These are phyloP conservation scores for Stephania cephalantha DNA, from an alignment of 164 flowering plant genomes.

Conservation along the genomic window DNA sequence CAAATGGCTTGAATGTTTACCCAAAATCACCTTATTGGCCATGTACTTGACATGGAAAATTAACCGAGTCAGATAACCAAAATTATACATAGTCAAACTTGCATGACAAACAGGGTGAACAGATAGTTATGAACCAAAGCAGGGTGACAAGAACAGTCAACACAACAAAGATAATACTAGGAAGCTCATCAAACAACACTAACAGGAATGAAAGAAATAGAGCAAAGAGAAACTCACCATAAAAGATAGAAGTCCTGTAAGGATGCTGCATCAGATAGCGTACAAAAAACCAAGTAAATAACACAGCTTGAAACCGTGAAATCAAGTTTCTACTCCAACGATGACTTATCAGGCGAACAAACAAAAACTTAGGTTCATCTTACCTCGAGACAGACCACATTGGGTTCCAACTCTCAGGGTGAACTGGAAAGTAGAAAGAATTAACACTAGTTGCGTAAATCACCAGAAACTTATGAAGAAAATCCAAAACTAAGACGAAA, in stretches of 20 bases:
- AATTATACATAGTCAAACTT: too few relatives aligned
- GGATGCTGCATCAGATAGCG: slow-evolving; percentile 65
- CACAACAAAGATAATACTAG: too few relatives aligned
- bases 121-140: too few relatives aligned
- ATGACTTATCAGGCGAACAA: not conserved
- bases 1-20: too few relatives aligned
- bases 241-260: slow-evolving; percentile 93
- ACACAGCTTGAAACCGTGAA: not conserved
- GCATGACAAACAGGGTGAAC: too few relatives aligned
- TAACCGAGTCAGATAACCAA: too few relatives aligned
- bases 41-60: too few relatives aligned
- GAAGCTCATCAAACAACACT: too few relatives aligned
- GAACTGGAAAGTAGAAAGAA: slow-evolving; percentile 45
- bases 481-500: not conserved
- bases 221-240: slow-evolving; percentile 58
- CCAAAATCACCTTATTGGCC: too few relatives aligned
- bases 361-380: too few relatives aligned
- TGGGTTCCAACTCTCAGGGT: slow-evolving; percentile 99
- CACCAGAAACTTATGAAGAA: too few relatives aligned
- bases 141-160: too few relatives aligned
- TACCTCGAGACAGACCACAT: slow-evolving; percentile 99
- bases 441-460: not conserved
- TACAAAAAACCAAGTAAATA: slow-evolving; percentile 4
- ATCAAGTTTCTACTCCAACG: not conserved
- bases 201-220: not conserved